Conservation (phyloP, 176 grass and related monocot species). For the Sorghum bicolor region DNA sequence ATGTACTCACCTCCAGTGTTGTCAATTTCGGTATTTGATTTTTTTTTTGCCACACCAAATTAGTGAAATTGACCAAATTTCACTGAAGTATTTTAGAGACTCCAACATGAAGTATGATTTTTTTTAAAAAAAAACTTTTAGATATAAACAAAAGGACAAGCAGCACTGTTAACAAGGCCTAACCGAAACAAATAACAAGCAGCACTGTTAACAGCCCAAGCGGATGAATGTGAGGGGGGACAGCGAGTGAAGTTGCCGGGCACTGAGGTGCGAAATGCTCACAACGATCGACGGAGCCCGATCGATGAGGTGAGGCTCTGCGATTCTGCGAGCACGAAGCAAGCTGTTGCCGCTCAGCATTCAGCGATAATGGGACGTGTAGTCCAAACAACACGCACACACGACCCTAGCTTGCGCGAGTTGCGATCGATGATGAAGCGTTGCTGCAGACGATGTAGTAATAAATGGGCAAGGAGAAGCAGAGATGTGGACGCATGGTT, state of each 20-base stretch:
- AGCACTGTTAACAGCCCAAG: background rate
- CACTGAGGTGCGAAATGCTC: background rate
- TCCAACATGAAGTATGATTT: background rate
- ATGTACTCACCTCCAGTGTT: background rate
- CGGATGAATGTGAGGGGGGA: background rate
- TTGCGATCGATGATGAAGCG: constrained; percentile 23
- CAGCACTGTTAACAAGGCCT: background rate
- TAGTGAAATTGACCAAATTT: background rate
- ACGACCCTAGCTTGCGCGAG: background rate
- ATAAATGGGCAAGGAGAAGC: constrained; percentile 38
- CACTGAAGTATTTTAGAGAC: background rate
- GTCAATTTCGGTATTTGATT: background rate
- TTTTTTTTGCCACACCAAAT: background rate
- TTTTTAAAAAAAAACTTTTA: background rate
- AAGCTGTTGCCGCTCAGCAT: constrained; percentile 12
- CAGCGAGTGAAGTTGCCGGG: background rate
- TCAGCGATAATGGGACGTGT: constrained; percentile 2
- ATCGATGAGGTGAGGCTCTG: background rate
- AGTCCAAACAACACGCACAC: constrained; percentile 34
- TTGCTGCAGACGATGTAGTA: constrained; percentile 21
- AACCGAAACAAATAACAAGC: background rate
- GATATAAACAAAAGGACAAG: background rate
- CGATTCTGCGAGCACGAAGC: constrained; percentile 6
- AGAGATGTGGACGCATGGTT: constrained; percentile 45
- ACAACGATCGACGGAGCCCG: background rate